Conservation (phyloP, 2,329 filamentous ascomycete genomes). For the Annulohypoxylon truncatum region DNA sequence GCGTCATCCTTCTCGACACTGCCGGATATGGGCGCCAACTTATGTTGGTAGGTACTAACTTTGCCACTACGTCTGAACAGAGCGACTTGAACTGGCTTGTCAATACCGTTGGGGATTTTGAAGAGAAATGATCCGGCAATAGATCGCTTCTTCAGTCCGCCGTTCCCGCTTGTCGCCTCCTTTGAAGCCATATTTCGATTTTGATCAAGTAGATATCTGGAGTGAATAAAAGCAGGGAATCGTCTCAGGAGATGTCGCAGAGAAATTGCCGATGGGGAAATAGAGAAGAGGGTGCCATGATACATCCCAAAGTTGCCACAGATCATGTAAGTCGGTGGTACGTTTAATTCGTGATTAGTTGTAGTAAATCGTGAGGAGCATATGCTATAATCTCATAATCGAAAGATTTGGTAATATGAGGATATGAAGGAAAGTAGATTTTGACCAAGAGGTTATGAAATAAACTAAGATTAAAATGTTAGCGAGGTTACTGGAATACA, state of each 20-base stretch:
- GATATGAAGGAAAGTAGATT: too few species aligned
- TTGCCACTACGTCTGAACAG: conserved; percentile 71
- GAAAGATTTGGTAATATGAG: too few species aligned
- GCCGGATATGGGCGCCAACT: conserved; percentile 72
- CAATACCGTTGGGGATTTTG: conserved; percentile 54
- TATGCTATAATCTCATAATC: neutral
- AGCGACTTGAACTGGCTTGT: conserved; percentile 61
- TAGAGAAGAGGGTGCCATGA: conserved; percentile 25
- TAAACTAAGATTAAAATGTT: neutral
- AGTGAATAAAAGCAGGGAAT: neutral
- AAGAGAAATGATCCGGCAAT: conserved; percentile 66
- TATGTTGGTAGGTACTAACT: conserved; percentile 70
- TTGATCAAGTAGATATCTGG: neutral
- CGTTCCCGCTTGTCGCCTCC: conserved; percentile 6
- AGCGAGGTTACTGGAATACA: too few species aligned
- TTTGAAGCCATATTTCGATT: conserved; percentile 38
- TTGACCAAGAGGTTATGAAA: too few species aligned
- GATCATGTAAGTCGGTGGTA: conserved; percentile 7
- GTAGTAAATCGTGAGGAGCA: neutral
- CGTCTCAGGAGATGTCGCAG: neutral
- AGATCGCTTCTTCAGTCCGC: conserved; percentile 50
- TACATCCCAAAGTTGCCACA: conserved; percentile 22
- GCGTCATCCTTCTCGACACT: conserved; percentile 66
- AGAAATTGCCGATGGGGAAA: conserved; percentile 2
- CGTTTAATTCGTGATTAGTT: conserved; percentile 4